A percentile compares a stretch with the other conserved stretches of the same genome.
phyloP scores from a whole-genome alignment of 192 early-diverging fungal genomes.

The Powellomyces hirtus region DNA sequence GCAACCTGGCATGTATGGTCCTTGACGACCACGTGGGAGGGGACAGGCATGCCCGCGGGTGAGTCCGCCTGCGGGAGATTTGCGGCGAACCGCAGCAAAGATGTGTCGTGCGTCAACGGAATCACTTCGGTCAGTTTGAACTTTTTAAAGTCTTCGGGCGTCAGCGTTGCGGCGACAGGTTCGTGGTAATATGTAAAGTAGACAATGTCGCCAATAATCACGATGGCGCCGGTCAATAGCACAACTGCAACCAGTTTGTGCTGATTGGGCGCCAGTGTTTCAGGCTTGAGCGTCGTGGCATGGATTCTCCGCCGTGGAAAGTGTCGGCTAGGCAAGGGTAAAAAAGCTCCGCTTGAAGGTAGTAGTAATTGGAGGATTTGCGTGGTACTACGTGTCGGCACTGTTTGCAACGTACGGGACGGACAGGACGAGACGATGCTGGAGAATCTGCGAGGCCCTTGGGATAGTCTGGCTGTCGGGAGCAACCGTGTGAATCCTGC shows the following conservation, averaged over 20 bases:
- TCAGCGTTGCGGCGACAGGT: slow-evolving; percentile 5
- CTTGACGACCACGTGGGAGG: slow-evolving; percentile 56
- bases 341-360: too few species aligned
- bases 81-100: slow-evolving; percentile 33
- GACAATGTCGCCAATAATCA: slow-evolving; percentile 17
- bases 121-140: slow-evolving; percentile 36
- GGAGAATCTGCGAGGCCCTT: too few species aligned
- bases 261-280: slow-evolving; percentile 3
- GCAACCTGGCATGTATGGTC: slow-evolving; percentile 61
- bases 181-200: slow-evolving; percentile 18
- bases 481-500: too few species aligned
- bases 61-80: slow-evolving; percentile 3
- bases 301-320: too few species aligned
- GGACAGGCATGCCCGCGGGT: slow-evolving; percentile 22
- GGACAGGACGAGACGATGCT: too few species aligned
- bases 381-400: too few species aligned
- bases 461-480: too few species aligned
- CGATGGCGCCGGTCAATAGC: neutral
- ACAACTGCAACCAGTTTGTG: slow-evolving; percentile 11
- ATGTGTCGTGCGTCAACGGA: slow-evolving; percentile 39
- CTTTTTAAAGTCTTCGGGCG: slow-evolving; percentile 18
- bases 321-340: too few species aligned
- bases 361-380: too few species aligned
- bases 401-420: too few species aligned
- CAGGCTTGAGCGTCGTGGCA: slow-evolving; percentile 4